phyloP scores from a whole-genome alignment of 495 filamentous ascomycete genomes.

The Neurospora sp. region DNA sequence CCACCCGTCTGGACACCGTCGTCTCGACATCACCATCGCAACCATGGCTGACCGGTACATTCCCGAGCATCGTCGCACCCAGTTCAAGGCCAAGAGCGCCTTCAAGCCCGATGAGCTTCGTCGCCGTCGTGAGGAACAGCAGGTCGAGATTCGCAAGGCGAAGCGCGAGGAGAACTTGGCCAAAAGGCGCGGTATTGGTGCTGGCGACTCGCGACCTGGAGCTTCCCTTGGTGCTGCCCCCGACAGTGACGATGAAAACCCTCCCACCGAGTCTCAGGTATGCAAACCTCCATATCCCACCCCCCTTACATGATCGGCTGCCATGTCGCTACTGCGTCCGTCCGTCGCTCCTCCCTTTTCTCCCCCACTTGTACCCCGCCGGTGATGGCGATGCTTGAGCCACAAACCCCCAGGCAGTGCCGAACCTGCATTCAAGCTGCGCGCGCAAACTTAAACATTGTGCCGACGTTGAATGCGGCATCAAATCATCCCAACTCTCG shows the following conservation, averaged over 20 bases:
- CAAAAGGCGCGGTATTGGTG: slow-evolving; percentile 86
- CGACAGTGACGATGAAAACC: slow-evolving; percentile 95
- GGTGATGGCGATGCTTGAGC: not conserved
- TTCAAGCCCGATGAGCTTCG: slow-evolving; percentile 99
- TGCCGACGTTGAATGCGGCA: not conserved
- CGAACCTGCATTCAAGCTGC: not conserved
- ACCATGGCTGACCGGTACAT: slow-evolving; percentile 98
- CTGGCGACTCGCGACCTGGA: slow-evolving; percentile 71
- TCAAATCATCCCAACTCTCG: not conserved
- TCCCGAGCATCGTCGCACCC: slow-evolving; percentile 95
- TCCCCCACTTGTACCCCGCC: slow-evolving; percentile 6
- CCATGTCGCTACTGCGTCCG: not conserved
- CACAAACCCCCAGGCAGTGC: not conserved
- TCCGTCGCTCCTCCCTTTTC: not conserved
- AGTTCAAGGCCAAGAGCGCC: slow-evolving; percentile 97
- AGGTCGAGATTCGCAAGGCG: slow-evolving; percentile 96
- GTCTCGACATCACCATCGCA: slow-evolving; percentile 20
- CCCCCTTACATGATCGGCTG: not conserved
- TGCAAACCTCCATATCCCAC: slow-evolving; percentile 26
- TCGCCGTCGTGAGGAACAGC: slow-evolving; percentile 95
- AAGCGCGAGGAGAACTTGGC: slow-evolving; percentile 98
- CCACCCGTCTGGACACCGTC: slow-evolving; percentile 14
- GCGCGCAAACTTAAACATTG: not conserved
- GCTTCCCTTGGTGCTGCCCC: slow-evolving; percentile 76
- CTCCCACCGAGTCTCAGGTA: slow-evolving; percentile 93